Evolutionary conservation across 805 yeast species (phyloP).

Genomic region (Pichia membranifaciens): DNA sequence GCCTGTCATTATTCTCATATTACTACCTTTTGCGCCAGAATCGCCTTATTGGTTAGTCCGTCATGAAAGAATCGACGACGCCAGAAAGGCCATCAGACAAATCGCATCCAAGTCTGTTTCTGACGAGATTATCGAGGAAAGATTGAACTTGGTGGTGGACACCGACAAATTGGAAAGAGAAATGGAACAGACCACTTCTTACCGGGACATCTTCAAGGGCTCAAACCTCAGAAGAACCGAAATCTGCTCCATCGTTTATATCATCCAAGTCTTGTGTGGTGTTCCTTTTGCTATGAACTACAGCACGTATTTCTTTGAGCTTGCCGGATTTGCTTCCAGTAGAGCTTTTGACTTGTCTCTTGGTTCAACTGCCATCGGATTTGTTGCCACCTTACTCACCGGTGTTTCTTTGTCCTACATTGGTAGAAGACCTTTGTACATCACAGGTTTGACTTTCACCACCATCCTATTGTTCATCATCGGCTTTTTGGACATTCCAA

Average conservation of each 20-base stretch:
- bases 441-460: constrained; percentile 4
- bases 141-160: constrained; percentile 10
- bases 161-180: constrained; percentile 15
- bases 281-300: constrained; percentile 62
- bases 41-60: constrained; percentile 53
- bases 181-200: constrained; percentile 13
- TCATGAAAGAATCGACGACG: constrained; percentile 37
- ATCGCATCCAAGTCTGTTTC: constrained; percentile 18
- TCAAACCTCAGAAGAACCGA: constrained; percentile 47
- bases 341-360: constrained; percentile 21
- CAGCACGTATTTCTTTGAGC: constrained; percentile 39
- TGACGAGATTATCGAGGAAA: constrained; percentile 8
- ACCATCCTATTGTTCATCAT: constrained; percentile 9
- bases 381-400: constrained; percentile 28
- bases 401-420: constrained; percentile 36
- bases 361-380: constrained; percentile 31
- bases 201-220: constrained; percentile 43
- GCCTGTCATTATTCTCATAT: constrained; percentile 37
- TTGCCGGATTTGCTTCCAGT: constrained; percentile 16
- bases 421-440: constrained; percentile 33
- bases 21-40: constrained; percentile 47
- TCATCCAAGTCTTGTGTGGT: constrained; percentile 56
- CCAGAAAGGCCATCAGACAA: constrained; percentile 35
- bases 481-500: constrained; percentile 13
- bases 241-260: constrained; percentile 31